These are phyloP conservation scores for Umbelopsis isabellina DNA, from an alignment of 192 early-diverging fungal genomes.

Conservation along the genomic window DNA sequence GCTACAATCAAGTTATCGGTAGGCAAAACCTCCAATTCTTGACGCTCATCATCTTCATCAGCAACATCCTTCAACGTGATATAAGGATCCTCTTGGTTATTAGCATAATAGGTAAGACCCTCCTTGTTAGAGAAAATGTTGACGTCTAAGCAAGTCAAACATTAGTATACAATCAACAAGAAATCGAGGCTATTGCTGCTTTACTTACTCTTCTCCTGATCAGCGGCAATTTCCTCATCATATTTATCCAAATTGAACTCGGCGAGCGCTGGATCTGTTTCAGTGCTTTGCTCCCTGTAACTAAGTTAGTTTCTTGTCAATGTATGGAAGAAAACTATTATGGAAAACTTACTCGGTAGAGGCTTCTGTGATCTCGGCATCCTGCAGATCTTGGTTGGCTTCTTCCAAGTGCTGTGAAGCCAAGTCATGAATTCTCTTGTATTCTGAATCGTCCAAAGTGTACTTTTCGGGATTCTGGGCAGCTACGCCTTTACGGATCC, in stretches of 20 bases:
- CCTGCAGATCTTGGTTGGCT: constrained; percentile 63
- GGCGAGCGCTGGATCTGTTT: constrained; percentile 52
- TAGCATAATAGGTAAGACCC: constrained; percentile 83
- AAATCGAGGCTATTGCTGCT: not conserved
- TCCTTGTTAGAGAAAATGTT: constrained; percentile 86
- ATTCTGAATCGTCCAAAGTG: constrained; percentile 89
- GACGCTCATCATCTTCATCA: constrained; percentile 79
- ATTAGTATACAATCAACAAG: not conserved
- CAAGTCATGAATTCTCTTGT: constrained; percentile 72
- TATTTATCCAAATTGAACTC: constrained; percentile 95
- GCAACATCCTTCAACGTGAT: constrained; percentile 75
- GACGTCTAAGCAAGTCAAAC: constrained; percentile 41
- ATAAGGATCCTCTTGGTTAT: constrained; percentile 86
- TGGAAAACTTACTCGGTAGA: constrained; percentile 33
- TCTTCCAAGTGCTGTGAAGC: constrained; percentile 67
- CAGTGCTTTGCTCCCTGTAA: constrained; percentile 37
- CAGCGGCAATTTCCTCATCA: constrained; percentile 73
- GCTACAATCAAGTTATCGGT: constrained; percentile 90
- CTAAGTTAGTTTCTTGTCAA: not conserved
- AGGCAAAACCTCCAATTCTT: constrained; percentile 58
- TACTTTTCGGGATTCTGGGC: constrained; percentile 76
- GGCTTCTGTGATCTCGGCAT: constrained; percentile 45
- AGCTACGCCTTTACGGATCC: constrained; percentile 95
- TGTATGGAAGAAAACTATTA: constrained; percentile 21
- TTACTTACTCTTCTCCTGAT: constrained; percentile 38